A percentile compares a stretch with the other conserved stretches of the same genome.
phyloP scores from a whole-genome alignment of 2,329 filamentous ascomycete species.

The Grosmannia serpens region DNA sequence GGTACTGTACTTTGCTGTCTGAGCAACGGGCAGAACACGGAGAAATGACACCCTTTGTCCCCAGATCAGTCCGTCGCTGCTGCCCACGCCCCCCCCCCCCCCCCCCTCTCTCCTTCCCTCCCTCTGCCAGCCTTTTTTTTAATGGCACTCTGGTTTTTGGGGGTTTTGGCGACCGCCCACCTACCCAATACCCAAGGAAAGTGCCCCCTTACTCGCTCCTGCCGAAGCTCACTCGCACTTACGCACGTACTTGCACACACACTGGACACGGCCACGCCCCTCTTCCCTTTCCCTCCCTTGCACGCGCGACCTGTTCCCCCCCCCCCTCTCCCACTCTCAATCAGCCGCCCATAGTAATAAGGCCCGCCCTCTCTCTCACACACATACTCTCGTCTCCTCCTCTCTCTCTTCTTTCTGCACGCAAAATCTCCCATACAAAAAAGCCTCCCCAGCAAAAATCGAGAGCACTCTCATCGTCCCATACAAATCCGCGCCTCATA shows the following conservation, averaged over 20 bases:
- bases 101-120: neutral
- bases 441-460: slow-evolving; percentile 32
- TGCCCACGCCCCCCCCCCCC: slow-evolving; percentile 1
- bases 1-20: slow-evolving; percentile 4
- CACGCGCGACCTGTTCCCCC: slow-evolving; percentile 2
- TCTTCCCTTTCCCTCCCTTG: neutral
- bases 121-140: slow-evolving; percentile 8
- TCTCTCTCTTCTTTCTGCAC: slow-evolving; percentile 33
- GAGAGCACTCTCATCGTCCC: slow-evolving; percentile 22
- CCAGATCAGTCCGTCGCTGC: slow-evolving; percentile 10
- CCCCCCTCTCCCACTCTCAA: slow-evolving; percentile 30
- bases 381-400: slow-evolving; percentile 45
- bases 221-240: neutral
- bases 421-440: slow-evolving; percentile 44
- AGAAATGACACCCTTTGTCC: slow-evolving; percentile 7
- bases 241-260: neutral
- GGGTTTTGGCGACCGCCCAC: slow-evolving; percentile 15
- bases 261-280: slow-evolving; percentile 2
- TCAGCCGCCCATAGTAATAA: slow-evolving; percentile 56
- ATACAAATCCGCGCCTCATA: slow-evolving; percentile 30
- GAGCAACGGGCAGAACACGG: slow-evolving; percentile 7
- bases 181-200: slow-evolving; percentile 9
- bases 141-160: slow-evolving; percentile 7
- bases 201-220: neutral
- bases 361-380: slow-evolving; percentile 45